phyloP scores from a whole-genome alignment of 257 asterid species.

The Mitragyna speciosa region DNA sequence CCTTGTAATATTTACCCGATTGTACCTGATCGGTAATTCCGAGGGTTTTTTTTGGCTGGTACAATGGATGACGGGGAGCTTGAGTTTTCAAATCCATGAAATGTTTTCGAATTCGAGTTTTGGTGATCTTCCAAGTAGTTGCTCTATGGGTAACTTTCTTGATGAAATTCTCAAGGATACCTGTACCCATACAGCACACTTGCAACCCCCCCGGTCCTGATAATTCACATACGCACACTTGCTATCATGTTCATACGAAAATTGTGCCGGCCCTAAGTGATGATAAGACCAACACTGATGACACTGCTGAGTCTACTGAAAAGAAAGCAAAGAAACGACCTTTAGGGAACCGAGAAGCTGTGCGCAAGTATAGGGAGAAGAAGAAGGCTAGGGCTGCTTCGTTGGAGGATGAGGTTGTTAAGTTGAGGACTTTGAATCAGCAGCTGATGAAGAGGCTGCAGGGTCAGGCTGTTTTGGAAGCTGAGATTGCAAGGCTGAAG shows the following conservation, averaged over 20 bases:
- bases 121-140: conserved; percentile 42
- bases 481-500: conserved; percentile 89
- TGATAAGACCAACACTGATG: conserved; percentile 66
- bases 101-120: conserved; percentile 38
- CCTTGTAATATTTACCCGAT: neutral
- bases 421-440: conserved; percentile 77
- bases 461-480: conserved; percentile 83
- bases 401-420: conserved; percentile 79
- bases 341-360: conserved; percentile 92
- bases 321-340: conserved; percentile 72
- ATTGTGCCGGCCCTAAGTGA: conserved; percentile 67
- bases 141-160: conserved; percentile 41
- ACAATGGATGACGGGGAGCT: conserved; percentile 47
- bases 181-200: conserved; percentile 90
- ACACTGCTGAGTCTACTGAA: conserved; percentile 85
- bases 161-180: conserved; percentile 46
- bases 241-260: conserved; percentile 95
- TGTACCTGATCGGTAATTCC: neutral
- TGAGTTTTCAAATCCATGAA: conserved; percentile 42
- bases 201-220: conserved; percentile 95
- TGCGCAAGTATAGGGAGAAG: conserved; percentile 92
- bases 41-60: neutral
- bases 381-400: conserved; percentile 90
- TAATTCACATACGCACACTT: conserved; percentile 70
- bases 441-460: conserved; percentile 88